Base-by-base conservation (phyloP, 2,329 filamentous ascomycete genomes). In the Daldinia eschscholtzii region DNA sequence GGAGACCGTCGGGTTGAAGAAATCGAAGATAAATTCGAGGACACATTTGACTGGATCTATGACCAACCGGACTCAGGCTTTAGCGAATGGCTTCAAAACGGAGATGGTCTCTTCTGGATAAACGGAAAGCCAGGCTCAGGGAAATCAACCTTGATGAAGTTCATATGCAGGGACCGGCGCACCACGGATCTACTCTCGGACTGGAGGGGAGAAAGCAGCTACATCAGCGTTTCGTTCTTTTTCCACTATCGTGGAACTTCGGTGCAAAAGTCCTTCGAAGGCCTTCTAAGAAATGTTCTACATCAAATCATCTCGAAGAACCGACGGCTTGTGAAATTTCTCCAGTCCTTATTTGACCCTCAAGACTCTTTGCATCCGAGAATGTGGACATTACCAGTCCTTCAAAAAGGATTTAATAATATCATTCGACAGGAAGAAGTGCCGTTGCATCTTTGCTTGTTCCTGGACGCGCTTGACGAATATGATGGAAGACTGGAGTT, bases 61-160 rank as follows among this genome's bases (percentile, higher is more conserved):
- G 64, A 70, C n/a, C 9, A 15, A 6, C 33, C 70, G 28, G 30
- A 33, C 20, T 23, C 44, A 2, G 15, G 55, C 23, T 26, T 72
- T 4, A 3, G 41, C 18, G 53, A 15, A 13, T 74, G 73, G 73
- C 58, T 74, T 5, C 41, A 44, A 13, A 23, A 50, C 10, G 68
- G 63, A 3, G 48, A n/a, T 4, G 61, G 62, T 4, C 55, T 70
- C 10, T 74, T 73, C 56, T 74, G 73, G 73, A 68, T 74, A 2
- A 58, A 70, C 41, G 73, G 73, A 10, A 70, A 72, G 50, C 72
- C 72, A 20, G 72, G 70, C 20, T 72, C 72, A 7, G 52, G 52
- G n/a, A 55, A 55, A 37, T 55, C 52, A 55, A 55, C 52, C 35
- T 55, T 55, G 52, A 74, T 74, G 73, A 74, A 73, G 42, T 74